A percentile compares a stretch with the other conserved stretches of the same genome.
These are phyloP conservation scores for Perkinsus marinus DNA, from an alignment of 169 alveolate species.

Conservation along the genomic window DNA sequence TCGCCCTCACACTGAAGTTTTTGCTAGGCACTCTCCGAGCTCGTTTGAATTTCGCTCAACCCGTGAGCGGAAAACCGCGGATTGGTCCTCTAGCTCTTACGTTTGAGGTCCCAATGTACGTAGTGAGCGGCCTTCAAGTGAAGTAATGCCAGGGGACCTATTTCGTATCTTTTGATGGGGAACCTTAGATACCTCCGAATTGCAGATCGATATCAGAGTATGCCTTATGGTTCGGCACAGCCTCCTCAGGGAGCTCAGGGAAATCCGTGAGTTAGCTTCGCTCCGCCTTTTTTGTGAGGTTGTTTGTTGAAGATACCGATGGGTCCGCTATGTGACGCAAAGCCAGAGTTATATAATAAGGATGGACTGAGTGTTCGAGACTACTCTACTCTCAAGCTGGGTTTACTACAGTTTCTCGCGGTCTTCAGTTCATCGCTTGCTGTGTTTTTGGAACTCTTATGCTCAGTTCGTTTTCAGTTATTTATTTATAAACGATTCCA, in stretches of 20 bases:
- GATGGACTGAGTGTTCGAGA: conserved; percentile 10
- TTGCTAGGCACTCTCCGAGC: conserved; percentile 32
- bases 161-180: neutral
- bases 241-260: neutral
- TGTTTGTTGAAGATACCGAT: conserved; percentile 61
- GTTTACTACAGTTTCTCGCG: neutral
- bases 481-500: neutral
- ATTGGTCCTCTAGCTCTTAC: conserved; percentile 75
- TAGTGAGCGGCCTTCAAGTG: conserved; percentile 74
- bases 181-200: conserved; percentile 58
- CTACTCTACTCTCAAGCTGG: neutral
- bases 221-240: neutral
- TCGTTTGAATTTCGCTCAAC: conserved; percentile 18
- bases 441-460: neutral
- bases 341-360: conserved; percentile 78
- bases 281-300: neutral
- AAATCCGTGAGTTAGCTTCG: neutral
- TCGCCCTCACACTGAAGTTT: no score
- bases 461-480: neutral
- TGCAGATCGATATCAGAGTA: conserved; percentile 52
- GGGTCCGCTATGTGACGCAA: conserved; percentile 89
- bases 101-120: conserved; percentile 90
- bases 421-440: neutral
- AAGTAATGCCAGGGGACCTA: neutral
- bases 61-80: conserved; percentile 44